Base-by-base conservation (phyloP, 2,329 filamentous ascomycete genomes). In the Sporothrix mexicana region DNA sequence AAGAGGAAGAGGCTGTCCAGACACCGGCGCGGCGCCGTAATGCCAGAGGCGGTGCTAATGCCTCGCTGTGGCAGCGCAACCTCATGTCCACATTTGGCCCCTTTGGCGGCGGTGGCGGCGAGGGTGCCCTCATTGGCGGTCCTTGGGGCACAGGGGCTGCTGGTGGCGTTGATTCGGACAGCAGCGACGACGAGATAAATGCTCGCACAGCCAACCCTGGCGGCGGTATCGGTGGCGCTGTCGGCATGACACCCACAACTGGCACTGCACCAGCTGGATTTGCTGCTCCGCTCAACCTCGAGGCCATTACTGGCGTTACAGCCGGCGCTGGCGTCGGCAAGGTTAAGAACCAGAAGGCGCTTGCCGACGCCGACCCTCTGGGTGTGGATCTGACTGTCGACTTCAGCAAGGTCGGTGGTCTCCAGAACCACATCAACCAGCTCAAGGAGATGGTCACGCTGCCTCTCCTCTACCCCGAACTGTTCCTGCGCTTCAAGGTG, bases 391-490 rank as follows among this genome's bases (percentile, higher is more conserved):
- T 95, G 79, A 95, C 90, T 78, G 94, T 99, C 74, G 95, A 95
- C 79, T 98, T 99, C 80, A 95, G 93, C 80, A 93, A 95, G 76
- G 95, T 99, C 72, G 96, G 96, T 79, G 96, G 96, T 55, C 84
- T 99, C 61, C 91, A 97, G 80, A 92, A 93, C 49, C 95, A 98
- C 79, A 98, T 99, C 79, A 94, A 98, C 79, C 94, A 98, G 81
- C 86, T 99, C 75, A 98, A 99, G 82, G 96, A 99, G 83, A 99
- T 99, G 96, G 95, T 99, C 20, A 93, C 95, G 76, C 87, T 99
- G 74, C 96, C 96, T 1, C 84, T 99, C 23, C 88, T 98, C 6
- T 99, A 99, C 79, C 96, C 96, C 0, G 96, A 99, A 81, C 90
- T 98, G 57, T 99, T 98, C 81, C 87, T 91, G 75, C 91, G 91